A percentile compares a stretch with the other conserved stretches of the same genome.
Evolutionary conservation across 2,329 filamentous ascomycete species (phyloP).

Genomic region (Stagonosporopsis vannaccii): DNA sequence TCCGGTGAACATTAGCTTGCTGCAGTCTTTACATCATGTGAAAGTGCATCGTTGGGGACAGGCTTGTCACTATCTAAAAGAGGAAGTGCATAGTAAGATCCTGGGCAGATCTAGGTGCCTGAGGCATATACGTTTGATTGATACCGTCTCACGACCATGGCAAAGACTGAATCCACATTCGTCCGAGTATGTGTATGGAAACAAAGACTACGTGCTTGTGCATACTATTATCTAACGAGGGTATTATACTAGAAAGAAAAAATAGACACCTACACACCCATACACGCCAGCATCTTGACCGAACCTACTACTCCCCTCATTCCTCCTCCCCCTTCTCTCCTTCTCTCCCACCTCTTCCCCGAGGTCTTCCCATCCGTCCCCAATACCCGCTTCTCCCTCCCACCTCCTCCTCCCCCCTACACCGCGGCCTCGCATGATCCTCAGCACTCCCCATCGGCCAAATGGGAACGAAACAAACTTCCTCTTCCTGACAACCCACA

Average conservation of each 20-base stretch:
- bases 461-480: slow-evolving; percentile 69
- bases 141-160: background rate
- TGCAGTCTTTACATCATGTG: background rate
- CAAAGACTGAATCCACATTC: background rate
- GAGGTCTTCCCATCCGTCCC: slow-evolving; percentile 20
- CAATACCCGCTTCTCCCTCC: slow-evolving; percentile 31
- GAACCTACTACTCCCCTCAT: background rate
- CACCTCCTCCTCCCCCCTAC: slow-evolving; percentile 32
- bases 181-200: background rate
- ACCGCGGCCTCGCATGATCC: slow-evolving; percentile 62
- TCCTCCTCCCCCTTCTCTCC: background rate
- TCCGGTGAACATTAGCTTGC: background rate
- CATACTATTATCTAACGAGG: slow-evolving; percentile 1
- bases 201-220: background rate
- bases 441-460: slow-evolving; percentile 66
- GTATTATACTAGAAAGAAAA: slow-evolving; percentile 4
- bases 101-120: background rate
- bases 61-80: background rate
- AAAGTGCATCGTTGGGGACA: background rate
- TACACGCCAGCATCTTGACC: background rate
- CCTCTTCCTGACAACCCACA: slow-evolving; percentile 59
- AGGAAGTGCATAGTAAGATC: background rate
- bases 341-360: background rate
- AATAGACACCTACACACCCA: background rate
- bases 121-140: background rate